Evolutionary conservation across 106 monocot genomes (phyloP).

Genomic region (Dioscorea zingiberensis): DNA sequence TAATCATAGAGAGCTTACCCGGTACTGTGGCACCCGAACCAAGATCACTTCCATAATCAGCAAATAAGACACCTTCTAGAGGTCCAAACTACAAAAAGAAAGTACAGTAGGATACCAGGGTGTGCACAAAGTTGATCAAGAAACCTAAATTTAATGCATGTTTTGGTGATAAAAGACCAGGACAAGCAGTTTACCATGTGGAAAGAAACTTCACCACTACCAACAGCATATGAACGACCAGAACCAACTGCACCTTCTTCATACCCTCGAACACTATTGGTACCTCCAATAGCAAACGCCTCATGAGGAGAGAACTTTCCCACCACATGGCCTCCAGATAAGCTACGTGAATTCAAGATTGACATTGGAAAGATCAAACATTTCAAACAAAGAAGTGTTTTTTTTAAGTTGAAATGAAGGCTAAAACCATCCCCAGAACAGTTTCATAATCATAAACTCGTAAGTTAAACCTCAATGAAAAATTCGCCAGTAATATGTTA

Average conservation of each 20-base stretch:
- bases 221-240: constrained; percentile 75
- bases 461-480: too few relatives aligned
- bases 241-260: constrained; percentile 98
- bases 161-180: too few relatives aligned
- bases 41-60: constrained; percentile 87
- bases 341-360: constrained; percentile 25
- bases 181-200: constrained; percentile 45
- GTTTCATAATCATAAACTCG: too few relatives aligned
- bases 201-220: constrained; percentile 84
- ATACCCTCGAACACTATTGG: constrained; percentile 91
- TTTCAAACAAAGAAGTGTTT: too few relatives aligned
- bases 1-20: constrained; percentile 27
- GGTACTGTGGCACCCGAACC: constrained; percentile 87
- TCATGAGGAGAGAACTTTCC: constrained; percentile 93
- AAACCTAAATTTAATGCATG: neutral
- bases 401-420: too few relatives aligned
- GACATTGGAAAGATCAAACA: too few relatives aligned
- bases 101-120: too few relatives aligned
- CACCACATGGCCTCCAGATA: constrained; percentile 77
- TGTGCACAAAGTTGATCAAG: too few relatives aligned
- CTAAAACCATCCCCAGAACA: too few relatives aligned
- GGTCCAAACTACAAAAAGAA: constrained; percentile 62
- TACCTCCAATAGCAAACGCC: constrained; percentile 94
- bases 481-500: too few relatives aligned
- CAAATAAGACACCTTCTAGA: constrained; percentile 75